Conservation (phyloP, 129 eudicot genomes). For the Centaurea solstitialis region DNA sequence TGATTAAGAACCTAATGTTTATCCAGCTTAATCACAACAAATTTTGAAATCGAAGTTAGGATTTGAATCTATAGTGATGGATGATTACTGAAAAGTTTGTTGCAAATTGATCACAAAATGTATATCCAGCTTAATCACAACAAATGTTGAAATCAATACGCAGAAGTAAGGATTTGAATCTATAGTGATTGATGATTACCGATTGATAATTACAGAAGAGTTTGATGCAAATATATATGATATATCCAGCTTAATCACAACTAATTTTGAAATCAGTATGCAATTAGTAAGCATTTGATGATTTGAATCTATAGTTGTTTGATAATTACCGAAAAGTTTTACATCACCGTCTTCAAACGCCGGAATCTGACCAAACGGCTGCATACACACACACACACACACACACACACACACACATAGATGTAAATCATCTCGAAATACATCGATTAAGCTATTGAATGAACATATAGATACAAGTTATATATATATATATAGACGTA, state of each 20-base stretch:
- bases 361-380: conserved; percentile 71
- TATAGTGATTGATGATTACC: no score
- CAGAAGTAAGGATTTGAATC: no score
- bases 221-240: not conserved
- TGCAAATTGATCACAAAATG: no score
- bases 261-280: not conserved
- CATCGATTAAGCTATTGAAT: not conserved
- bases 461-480: not conserved
- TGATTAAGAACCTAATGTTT: not conserved
- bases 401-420: no score
- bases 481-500: not conserved
- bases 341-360: conserved; percentile 49
- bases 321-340: conserved; percentile 62
- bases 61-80: no score
- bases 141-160: not conserved
- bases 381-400: no score
- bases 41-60: no score
- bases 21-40: not conserved
- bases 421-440: not conserved
- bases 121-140: not conserved
- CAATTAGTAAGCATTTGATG: not conserved
- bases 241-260: not conserved
- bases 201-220: no score
- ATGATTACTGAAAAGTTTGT: no score
- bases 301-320: not conserved